Conservation (phyloP, 2,329 filamentous ascomycete genomes). For the Fusarium fracticaudum region DNA sequence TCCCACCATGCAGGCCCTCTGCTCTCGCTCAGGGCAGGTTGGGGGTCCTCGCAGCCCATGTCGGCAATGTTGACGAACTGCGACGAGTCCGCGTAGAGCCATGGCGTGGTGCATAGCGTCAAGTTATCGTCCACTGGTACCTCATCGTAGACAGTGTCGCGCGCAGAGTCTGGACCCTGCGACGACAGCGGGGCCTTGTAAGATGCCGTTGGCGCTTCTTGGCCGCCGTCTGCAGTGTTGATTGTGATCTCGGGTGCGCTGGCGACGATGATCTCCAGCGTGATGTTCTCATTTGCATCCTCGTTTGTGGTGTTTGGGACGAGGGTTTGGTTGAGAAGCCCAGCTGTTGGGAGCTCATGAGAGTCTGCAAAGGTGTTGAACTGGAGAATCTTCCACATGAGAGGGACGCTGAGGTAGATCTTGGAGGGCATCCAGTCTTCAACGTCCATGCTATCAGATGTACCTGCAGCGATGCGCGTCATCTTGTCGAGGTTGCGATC, state of each 20-base stretch:
- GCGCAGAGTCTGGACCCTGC: conserved; percentile 34
- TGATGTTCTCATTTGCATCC: conserved; percentile 49
- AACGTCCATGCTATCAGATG: conserved; percentile 55
- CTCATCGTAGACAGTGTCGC: conserved; percentile 43
- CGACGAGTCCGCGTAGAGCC: conserved; percentile 55
- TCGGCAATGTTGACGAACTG: conserved; percentile 52
- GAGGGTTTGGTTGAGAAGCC: conserved; percentile 56
- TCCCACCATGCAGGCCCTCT: conserved; percentile 53
- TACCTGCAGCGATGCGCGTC: conserved; percentile 59
- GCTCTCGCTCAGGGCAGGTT: conserved; percentile 36
- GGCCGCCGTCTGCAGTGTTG: conserved; percentile 61
- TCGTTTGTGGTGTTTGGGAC: conserved; percentile 45
- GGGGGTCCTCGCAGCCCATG: conserved; percentile 47
- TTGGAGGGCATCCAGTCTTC: conserved; percentile 63
- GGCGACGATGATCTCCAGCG: conserved; percentile 60
- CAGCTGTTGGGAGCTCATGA: conserved; percentile 48
- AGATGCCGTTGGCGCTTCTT: conserved; percentile 56
- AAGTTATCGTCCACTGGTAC: conserved; percentile 48
- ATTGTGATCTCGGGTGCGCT: conserved; percentile 62
- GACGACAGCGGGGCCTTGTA: conserved; percentile 45
- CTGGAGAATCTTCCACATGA: conserved; percentile 64
- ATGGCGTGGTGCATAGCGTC: conserved; percentile 54
- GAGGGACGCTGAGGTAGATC: conserved; percentile 61
- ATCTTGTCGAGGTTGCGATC: conserved; percentile 59
- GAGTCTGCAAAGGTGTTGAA: conserved; percentile 55